phyloP scores from a whole-genome alignment of 257 asterid species.

The Echium plantagineum region DNA sequence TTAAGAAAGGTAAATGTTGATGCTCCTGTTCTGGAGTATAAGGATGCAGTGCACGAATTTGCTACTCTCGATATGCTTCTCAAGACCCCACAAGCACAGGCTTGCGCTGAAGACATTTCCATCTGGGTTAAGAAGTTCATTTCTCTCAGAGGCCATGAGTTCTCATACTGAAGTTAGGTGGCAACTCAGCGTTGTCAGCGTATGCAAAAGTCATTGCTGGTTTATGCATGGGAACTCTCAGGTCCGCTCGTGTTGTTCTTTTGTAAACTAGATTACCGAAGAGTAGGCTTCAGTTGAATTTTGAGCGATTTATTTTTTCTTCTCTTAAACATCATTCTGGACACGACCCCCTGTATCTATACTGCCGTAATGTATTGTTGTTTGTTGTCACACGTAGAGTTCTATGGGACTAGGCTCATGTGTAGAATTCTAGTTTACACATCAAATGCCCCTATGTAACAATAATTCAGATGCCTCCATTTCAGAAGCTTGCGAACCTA shows the following conservation, averaged over 20 bases:
- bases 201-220: neutral
- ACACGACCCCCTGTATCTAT: neutral
- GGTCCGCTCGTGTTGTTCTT: neutral
- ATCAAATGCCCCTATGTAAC: neutral
- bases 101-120: slow-evolving; percentile 78
- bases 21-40: slow-evolving; percentile 81
- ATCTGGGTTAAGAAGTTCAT: slow-evolving; percentile 89
- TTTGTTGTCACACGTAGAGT: neutral
- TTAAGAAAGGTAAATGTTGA: slow-evolving; percentile 82
- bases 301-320: neutral
- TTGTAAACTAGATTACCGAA: neutral
- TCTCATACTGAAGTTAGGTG: slow-evolving; percentile 48
- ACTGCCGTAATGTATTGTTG: neutral
- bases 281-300: slow-evolving; percentile 1
- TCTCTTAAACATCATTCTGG: neutral
- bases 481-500: neutral
- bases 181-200: neutral
- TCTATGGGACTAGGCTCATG: neutral
- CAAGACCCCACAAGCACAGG: slow-evolving; percentile 83
- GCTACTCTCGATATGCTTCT: slow-evolving; percentile 84
- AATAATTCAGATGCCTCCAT: neutral
- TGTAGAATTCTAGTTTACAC: neutral
- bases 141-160: slow-evolving; percentile 85
- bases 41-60: slow-evolving; percentile 83
- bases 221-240: neutral